Percentiles rank a stretch among this genome's conserved stretches.
phyloP scores from a whole-genome alignment of 139 green algal species.

The Chlorella sorokiniana region DNA sequence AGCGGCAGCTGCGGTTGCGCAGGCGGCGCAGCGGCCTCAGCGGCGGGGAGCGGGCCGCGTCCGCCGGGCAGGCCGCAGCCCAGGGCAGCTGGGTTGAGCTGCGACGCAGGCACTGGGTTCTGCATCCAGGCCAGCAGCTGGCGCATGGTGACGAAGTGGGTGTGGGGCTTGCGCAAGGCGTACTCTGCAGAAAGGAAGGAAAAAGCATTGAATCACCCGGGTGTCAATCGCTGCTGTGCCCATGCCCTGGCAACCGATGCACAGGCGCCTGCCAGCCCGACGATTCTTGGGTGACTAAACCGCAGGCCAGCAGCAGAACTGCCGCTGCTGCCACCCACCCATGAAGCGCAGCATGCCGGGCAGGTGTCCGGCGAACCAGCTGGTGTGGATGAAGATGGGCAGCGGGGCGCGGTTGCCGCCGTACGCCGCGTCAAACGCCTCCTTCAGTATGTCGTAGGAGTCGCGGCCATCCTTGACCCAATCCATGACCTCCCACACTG shows the following conservation, averaged over 20 bases:
- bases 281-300: too few relatives aligned
- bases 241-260: too few relatives aligned
- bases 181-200: not conserved
- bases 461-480: not conserved
- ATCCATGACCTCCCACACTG: not conserved
- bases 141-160: conserved; percentile 1
- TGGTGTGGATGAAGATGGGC: conserved; percentile 18
- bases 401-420: conserved; percentile 7
- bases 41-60: not conserved
- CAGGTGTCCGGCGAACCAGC: not conserved
- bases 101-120: not conserved
- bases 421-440: not conserved
- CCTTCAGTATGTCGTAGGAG: not conserved
- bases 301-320: not conserved
- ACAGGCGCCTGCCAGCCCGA: too few relatives aligned
- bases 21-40: not conserved
- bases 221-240: too few relatives aligned
- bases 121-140: conserved; percentile 4
- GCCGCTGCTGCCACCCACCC: not conserved
- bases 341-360: not conserved
- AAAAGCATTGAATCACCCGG: not conserved
- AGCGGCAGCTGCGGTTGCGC: not conserved
- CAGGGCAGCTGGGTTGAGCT: conserved; percentile 1
- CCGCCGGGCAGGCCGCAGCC: conserved; percentile 3
- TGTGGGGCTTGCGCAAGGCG: not conserved